Evolutionary conservation across 441 rosid genomes (phyloP).

Genomic region (Croton laevigatus): DNA sequence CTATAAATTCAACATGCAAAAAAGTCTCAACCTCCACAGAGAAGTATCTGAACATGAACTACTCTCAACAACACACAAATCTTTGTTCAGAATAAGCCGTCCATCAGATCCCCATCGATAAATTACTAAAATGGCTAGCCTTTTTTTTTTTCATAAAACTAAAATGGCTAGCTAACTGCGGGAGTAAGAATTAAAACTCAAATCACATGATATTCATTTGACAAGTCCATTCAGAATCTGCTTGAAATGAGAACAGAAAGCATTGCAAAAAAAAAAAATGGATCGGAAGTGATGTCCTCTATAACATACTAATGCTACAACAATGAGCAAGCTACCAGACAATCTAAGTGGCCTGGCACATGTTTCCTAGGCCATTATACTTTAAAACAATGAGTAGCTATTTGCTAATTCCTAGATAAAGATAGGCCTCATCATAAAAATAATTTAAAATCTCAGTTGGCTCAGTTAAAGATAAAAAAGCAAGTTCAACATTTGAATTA

Average conservation of each 20-base stretch:
- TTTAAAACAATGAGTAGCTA: neutral
- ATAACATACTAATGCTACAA: neutral
- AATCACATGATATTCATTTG: neutral
- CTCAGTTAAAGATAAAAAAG: neutral
- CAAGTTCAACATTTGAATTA: conserved; percentile 2
- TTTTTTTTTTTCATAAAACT: no score
- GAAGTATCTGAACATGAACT: neutral
- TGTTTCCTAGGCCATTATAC: neutral
- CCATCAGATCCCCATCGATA: neutral
- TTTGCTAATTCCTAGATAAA: neutral
- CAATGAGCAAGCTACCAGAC: neutral
- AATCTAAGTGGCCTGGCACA: neutral
- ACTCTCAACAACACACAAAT: neutral
- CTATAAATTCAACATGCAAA: neutral
- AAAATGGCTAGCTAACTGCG: neutral
- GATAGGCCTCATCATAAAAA: neutral
- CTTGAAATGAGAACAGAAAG: neutral
- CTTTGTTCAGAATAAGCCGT: neutral
- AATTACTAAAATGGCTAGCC: neutral
- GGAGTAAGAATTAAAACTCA: neutral
- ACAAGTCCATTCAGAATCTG: neutral
- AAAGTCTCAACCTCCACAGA: neutral
- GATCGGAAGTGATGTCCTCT: neutral
- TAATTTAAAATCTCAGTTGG: neutral
- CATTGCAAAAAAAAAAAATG: neutral